Base-by-base conservation (phyloP, 2,329 filamentous ascomycete genomes). In the Colletotrichum phormii region DNA sequence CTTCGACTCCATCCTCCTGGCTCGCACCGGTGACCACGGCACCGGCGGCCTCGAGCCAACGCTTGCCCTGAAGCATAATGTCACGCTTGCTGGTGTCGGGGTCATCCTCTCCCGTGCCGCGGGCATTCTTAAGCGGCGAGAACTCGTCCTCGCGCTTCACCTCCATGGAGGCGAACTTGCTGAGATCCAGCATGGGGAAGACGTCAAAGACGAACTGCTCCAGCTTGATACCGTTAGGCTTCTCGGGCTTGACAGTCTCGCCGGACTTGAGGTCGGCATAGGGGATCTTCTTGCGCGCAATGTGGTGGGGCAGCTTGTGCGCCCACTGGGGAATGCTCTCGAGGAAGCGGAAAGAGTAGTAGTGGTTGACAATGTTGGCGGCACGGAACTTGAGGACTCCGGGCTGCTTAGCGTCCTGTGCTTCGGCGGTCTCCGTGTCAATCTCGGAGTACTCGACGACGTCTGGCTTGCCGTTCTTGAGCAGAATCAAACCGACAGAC, bases 401-500 rank as follows among this genome's bases (percentile, higher is more conserved):
- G 3, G 90, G 87, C 79, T 98, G 92, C 83, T 94, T 94, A 67
- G 92, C 84, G 81, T 99, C 97, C 81, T 92, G 90, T 76, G 95
- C 96, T 84, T 97, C 94, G 71, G 96, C 94, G n/a, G 94, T 97
- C 75, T 91, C 92, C 76, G 90, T 85, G 86, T 97, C 94, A 78
- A 99, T 98, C 86, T 99, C 97, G 6, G 95, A 98, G 88, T 99
- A 99, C 86, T 99, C 97, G 66, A 99, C 96, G 4, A 99, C 97
- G 80, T 97, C 97, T 51, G 97, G 97, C 85, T 94, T 95, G 83
- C 95, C 95, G 82, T 98, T 97, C 90, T 97, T 98, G 80, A 93
- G 92, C 70, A 99, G 86, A 79, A 99, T 98, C 74, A 99, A 88
- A 58, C 97, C 97, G 49, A 99, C 97, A 1, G 95, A 95, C 86